Conservation (phyloP, 2,329 filamentous ascomycete genomes). For the Aspergillus cejpii region DNA sequence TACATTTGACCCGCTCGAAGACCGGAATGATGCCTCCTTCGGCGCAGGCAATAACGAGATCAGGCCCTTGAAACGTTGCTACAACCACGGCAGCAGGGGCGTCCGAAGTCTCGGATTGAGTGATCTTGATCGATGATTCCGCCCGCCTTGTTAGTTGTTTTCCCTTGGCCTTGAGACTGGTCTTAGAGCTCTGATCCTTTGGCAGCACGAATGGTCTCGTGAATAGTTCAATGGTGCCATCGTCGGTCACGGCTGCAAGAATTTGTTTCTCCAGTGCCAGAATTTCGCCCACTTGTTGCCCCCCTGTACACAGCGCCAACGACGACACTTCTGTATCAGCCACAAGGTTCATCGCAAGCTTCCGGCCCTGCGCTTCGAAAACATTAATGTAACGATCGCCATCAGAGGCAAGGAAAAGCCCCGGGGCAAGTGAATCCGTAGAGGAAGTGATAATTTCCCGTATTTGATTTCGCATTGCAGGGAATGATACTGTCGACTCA, state of each 20-base stretch:
- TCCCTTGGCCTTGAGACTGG: slow-evolving; percentile 41
- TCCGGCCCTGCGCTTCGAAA: slow-evolving; percentile 40
- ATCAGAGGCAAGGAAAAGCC: slow-evolving; percentile 45
- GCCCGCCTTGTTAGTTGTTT: slow-evolving; percentile 42
- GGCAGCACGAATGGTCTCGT: slow-evolving; percentile 42
- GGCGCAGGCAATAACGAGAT: slow-evolving; percentile 44
- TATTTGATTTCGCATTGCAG: slow-evolving; percentile 46
- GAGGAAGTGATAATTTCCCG: slow-evolving; percentile 43
- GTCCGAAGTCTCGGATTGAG: slow-evolving; percentile 37
- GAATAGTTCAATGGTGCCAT: slow-evolving; percentile 47
- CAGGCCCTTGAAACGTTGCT: slow-evolving; percentile 41
- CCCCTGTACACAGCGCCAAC: slow-evolving; percentile 31
- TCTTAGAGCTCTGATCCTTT: slow-evolving; percentile 22
- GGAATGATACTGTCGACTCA: slow-evolving; percentile 38
- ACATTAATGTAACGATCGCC: slow-evolving; percentile 47
- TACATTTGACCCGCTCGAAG: slow-evolving; percentile 46
- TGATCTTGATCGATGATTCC: slow-evolving; percentile 42
- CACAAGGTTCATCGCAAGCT: slow-evolving; percentile 44
- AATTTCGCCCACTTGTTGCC: slow-evolving; percentile 10
- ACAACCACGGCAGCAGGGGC: slow-evolving; percentile 40
- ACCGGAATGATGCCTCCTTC: slow-evolving; percentile 46
- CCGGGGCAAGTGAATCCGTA: slow-evolving; percentile 27
- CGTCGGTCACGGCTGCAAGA: slow-evolving; percentile 43
- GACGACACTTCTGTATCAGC: slow-evolving; percentile 43
- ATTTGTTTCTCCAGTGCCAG: slow-evolving; percentile 34